Base-by-base conservation (phyloP, 306 rosid species). In the Cyamopsis tetragonoloba region DNA sequence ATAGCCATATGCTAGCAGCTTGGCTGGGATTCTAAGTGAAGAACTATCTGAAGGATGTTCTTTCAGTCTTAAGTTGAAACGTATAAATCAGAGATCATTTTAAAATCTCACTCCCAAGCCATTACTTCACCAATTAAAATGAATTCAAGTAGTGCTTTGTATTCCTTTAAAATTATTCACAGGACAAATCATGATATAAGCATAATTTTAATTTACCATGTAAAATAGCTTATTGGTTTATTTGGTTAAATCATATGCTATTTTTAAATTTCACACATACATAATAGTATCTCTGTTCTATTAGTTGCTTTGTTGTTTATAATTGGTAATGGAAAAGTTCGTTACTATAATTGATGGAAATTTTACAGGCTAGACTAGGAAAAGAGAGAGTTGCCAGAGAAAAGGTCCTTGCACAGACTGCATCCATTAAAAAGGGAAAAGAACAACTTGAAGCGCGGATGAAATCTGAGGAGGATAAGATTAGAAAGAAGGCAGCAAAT, bases 351-450 rank as follows among this genome's bases (percentile, higher is more conserved):
- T n/a, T 50, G 51, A 8, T 28, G 68, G 51, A 44, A 42, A 78
- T 22, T 7, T 60, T 66, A 62, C 86, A 88, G 91, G 83, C 75
- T 65, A 77, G 66, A 66, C 44, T 75, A 78, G 78, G 79, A 73
- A 64, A 7, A 62, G 87, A 75, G 67, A 81, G 54, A 67, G 76
- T n/a, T 13, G 82, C 50, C 15, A 83, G 47, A 68, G 91, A 78
- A 30, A 76, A 68, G 71, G 35, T 83, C 32, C 79, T 88, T 11
- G 76, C 73, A n/a, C 85, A 70, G 69, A 79, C 79, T 32, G 77
- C 78, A 31, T 77, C 70, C 39, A 53, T 79, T 41, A 88, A 65
- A 60, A 78, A 73, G 67, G 86, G 80, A 65, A 83, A 79, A 61
- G 76, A 77, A 57, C 81, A 76, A 34, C 47, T 3, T 30, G 86